A percentile compares a stretch with the other conserved stretches of the same genome.
These are phyloP conservation scores for Xylaria grammica DNA, from an alignment of 495 filamentous ascomycete species.

Conservation along the genomic window DNA sequence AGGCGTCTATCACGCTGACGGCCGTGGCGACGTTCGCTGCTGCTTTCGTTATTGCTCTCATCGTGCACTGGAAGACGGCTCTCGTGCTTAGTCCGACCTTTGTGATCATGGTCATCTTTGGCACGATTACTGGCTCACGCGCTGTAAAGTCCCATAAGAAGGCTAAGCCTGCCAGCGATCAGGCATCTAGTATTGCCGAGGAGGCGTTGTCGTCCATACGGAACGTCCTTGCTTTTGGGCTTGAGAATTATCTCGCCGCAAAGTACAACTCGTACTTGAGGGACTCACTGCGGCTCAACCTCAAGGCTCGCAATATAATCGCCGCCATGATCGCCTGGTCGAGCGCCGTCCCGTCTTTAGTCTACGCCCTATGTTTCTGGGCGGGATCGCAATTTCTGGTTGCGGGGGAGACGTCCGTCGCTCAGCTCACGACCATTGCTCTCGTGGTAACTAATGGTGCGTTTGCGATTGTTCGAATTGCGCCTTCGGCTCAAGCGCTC, in stretches of 20 bases:
- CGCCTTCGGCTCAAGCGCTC: constrained; percentile 76
- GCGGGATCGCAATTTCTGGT: constrained; percentile 74
- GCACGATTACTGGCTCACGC: constrained; percentile 67
- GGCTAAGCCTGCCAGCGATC: background rate
- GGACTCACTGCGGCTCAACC: constrained; percentile 68
- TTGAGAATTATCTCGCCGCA: constrained; percentile 74
- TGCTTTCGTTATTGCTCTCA: constrained; percentile 74
- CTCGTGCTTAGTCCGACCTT: constrained; percentile 72
- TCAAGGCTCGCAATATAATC: constrained; percentile 67
- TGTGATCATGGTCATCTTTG: constrained; percentile 65
- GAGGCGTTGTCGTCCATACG: constrained; percentile 82
- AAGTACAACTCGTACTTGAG: constrained; percentile 72
- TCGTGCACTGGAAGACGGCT: constrained; percentile 66
- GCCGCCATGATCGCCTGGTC: constrained; percentile 72
- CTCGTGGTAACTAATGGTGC: constrained; percentile 79
- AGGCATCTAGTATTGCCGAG: constrained; percentile 47
- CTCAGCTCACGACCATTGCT: constrained; percentile 67
- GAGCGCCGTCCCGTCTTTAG: constrained; percentile 74
- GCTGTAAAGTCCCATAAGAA: background rate
- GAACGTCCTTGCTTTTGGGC: constrained; percentile 79
- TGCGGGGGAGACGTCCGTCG: constrained; percentile 53
- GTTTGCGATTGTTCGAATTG: constrained; percentile 76
- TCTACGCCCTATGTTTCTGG: constrained; percentile 84
- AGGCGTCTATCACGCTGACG: constrained; percentile 69
- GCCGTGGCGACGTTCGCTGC: constrained; percentile 73